Conservation (phyloP, 805 yeast species). For the Zygoascus flipseniorum region DNA sequence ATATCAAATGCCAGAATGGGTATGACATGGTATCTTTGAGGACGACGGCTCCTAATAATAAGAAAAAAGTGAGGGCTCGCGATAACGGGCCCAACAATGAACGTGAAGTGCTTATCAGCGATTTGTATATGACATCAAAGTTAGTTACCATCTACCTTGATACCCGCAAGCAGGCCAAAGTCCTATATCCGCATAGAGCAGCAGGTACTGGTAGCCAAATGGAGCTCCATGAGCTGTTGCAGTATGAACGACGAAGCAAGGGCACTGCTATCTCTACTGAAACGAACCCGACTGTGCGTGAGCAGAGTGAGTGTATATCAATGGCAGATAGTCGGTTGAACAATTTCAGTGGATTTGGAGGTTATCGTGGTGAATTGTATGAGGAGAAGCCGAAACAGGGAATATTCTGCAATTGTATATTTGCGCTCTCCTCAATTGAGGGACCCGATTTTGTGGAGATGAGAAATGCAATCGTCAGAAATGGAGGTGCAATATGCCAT, state of each 20-base stretch:
- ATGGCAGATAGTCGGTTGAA: not conserved
- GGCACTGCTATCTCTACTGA: not conserved
- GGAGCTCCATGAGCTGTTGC: not conserved
- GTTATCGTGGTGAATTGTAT: not conserved
- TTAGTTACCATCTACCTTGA: slow-evolving; percentile 3
- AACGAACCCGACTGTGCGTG: not conserved
- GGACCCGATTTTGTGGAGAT: slow-evolving; percentile 7
- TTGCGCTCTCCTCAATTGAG: slow-evolving; percentile 14
- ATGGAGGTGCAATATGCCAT: slow-evolving; percentile 16
- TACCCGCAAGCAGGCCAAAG: not conserved
- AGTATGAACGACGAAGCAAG: not conserved
- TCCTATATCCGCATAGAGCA: not conserved
- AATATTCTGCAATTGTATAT: slow-evolving; percentile 12
- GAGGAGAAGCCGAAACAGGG: slow-evolving; percentile 1
- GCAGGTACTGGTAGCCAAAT: not conserved
- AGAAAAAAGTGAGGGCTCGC: not conserved
- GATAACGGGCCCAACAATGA: not conserved
- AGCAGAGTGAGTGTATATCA: not conserved
- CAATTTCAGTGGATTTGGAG: not conserved
- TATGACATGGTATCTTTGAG: not conserved
- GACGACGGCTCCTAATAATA: not conserved
- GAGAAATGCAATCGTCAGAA: slow-evolving; percentile 5
- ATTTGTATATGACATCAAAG: slow-evolving; percentile 8
- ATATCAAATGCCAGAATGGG: not conserved
- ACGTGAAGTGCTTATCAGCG: slow-evolving; percentile 1